phyloP scores from a whole-genome alignment of 805 yeast genomes.

The Pichia rugopelliculosa region DNA sequence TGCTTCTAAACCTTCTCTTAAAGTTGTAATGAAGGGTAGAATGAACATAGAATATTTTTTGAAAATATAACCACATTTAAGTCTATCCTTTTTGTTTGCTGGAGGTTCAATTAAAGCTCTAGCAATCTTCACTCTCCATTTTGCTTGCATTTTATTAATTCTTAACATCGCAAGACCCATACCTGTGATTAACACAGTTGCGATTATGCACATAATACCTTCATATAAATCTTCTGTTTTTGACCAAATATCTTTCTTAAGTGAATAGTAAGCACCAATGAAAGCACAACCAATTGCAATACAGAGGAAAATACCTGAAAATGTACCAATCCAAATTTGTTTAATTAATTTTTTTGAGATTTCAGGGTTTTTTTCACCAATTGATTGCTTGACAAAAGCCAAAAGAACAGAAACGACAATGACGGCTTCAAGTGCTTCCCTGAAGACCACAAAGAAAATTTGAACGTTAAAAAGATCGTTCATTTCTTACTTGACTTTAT shows the following conservation, averaged over 20 bases:
- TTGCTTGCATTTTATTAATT: slow-evolving; percentile 87
- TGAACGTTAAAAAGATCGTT: slow-evolving; percentile 50
- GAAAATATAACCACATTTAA: slow-evolving; percentile 43
- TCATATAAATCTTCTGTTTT: slow-evolving; percentile 88
- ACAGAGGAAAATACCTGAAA: slow-evolving; percentile 65
- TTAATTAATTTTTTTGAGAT: slow-evolving; percentile 52
- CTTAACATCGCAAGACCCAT: slow-evolving; percentile 95
- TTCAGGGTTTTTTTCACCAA: slow-evolving; percentile 46
- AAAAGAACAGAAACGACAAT: slow-evolving; percentile 79
- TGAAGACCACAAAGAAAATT: slow-evolving; percentile 78
- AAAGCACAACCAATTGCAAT: slow-evolving; percentile 78
- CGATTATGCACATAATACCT: slow-evolving; percentile 83
- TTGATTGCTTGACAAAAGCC: slow-evolving; percentile 81
- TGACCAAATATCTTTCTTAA: slow-evolving; percentile 75
- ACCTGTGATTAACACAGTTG: slow-evolving; percentile 73
- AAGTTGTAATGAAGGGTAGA: slow-evolving; percentile 76
- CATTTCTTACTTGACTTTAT: slow-evolving; percentile 5
- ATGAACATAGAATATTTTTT: slow-evolving; percentile 79
- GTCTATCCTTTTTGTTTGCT: slow-evolving; percentile 37
- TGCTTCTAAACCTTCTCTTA: slow-evolving; percentile 93
- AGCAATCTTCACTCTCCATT: slow-evolving; percentile 92
- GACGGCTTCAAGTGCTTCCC: slow-evolving; percentile 88
- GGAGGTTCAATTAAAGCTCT: slow-evolving; percentile 61
- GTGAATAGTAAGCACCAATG: slow-evolving; percentile 80
- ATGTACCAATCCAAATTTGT: slow-evolving; percentile 82